Percentiles rank a stretch among this genome's conserved stretches.
Conservation (phyloP, 1,284 basidiomycete genomes). For the Rhodotorula glutinis region DNA sequence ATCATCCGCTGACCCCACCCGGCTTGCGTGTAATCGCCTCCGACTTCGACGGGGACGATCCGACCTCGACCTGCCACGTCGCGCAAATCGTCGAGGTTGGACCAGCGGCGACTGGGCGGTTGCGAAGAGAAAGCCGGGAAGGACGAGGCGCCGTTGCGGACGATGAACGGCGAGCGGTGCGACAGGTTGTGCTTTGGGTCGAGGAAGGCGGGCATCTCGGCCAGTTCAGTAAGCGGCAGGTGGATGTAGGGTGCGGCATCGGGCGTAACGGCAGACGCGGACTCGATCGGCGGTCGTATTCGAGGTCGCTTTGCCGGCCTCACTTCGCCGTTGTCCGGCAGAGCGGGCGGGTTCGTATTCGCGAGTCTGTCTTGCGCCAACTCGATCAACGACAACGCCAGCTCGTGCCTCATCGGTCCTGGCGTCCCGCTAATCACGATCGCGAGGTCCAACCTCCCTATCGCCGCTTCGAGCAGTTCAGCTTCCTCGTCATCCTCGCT, state of each 20-base stretch:
- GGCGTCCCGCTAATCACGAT: constrained; percentile 72
- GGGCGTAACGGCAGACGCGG: too few species aligned
- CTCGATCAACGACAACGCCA: constrained; percentile 62
- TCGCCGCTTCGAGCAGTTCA: constrained; percentile 69
- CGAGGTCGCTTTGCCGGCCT: not conserved
- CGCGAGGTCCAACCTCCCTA: constrained; percentile 45
- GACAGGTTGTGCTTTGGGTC: not conserved
- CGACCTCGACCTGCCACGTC: constrained; percentile 69
- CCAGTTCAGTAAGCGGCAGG: not conserved
- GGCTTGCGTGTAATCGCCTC: constrained; percentile 72
- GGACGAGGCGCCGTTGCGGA: constrained; percentile 54
- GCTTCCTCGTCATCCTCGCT: constrained; percentile 35
- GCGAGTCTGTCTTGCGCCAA: constrained; percentile 49
- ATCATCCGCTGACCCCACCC: constrained; percentile 82
- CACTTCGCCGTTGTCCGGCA: not conserved
- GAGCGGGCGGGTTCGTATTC: not conserved
- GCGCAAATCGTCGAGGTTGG: constrained; percentile 64
- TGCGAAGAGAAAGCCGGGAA: constrained; percentile 66
- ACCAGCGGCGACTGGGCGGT: constrained; percentile 56
- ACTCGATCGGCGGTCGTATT: too few species aligned
- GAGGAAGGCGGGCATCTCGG: constrained; percentile 18
- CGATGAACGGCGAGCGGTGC: constrained; percentile 62
- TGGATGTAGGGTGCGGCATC: constrained; percentile 1
- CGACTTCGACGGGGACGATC: constrained; percentile 85
- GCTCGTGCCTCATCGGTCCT: constrained; percentile 60